Conservation (phyloP, 2,329 filamentous ascomycete species). For the Juglanconis oblonga region DNA sequence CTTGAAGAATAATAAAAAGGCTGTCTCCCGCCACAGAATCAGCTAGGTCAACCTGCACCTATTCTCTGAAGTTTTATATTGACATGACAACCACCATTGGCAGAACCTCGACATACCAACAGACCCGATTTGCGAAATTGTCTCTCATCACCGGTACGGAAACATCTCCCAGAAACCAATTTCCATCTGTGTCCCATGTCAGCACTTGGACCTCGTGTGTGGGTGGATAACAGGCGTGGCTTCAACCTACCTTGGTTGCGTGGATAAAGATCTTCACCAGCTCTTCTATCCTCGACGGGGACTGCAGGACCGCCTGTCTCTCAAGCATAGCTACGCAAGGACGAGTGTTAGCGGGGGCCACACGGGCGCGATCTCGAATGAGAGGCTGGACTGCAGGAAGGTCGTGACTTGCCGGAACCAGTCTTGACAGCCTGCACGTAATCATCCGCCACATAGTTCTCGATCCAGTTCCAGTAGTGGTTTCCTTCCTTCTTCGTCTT, state of each 20-base stretch:
- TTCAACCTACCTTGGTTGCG: conserved; percentile 69
- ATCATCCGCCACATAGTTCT: conserved; percentile 81
- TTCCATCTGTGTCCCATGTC: conserved; percentile 57
- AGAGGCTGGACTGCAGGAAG: neutral
- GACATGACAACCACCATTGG: neutral
- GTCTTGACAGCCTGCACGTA: conserved; percentile 70
- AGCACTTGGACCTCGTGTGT: conserved; percentile 22
- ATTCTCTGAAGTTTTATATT: neutral
- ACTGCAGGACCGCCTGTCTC: conserved; percentile 68
- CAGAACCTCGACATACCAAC: neutral
- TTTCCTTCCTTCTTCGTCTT: conserved; percentile 64
- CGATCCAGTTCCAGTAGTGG: conserved; percentile 85
- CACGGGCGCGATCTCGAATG: neutral
- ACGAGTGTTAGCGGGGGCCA: neutral
- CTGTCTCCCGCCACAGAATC: too few species aligned
- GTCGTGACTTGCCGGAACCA: conserved; percentile 58
- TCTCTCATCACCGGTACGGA: conserved; percentile 17
- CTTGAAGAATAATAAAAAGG: too few species aligned
- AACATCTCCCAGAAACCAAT: conserved; percentile 72
- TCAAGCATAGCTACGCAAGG: conserved; percentile 65
- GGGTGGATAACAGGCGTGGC: neutral
- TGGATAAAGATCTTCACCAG: conserved; percentile 81
- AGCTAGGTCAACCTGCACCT: too few species aligned
- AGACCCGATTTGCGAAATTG: neutral
- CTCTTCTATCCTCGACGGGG: conserved; percentile 73